These are phyloP conservation scores for Diaporthe ilicicola DNA, from an alignment of 2,329 filamentous ascomycete species.

Conservation along the genomic window DNA sequence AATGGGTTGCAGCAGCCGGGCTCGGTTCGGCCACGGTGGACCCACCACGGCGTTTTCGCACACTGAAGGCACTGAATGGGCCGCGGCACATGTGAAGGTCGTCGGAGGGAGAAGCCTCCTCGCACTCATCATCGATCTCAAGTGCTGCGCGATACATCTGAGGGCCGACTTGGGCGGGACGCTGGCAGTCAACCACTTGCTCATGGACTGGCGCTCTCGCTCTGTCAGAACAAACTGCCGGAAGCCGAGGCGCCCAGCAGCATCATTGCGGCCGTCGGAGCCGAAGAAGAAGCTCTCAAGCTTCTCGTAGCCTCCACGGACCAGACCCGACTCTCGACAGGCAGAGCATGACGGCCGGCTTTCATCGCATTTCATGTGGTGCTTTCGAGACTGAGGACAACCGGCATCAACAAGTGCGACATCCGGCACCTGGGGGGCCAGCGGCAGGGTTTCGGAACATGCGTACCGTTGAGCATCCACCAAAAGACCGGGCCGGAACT, in stretches of 20 bases:
- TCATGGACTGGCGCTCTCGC: slow-evolving; percentile 47
- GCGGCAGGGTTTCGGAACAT: not conserved
- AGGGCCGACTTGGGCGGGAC: slow-evolving; percentile 39
- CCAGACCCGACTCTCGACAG: not conserved
- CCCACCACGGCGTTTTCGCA: not conserved
- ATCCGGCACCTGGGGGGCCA: not conserved
- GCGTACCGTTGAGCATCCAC: slow-evolving; percentile 17
- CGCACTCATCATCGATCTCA: slow-evolving; percentile 18
- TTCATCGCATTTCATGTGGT: slow-evolving; percentile 15
- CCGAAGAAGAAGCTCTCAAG: slow-evolving; percentile 48
- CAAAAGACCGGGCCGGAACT: slow-evolving; percentile 11
- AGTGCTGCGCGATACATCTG: slow-evolving; percentile 28
- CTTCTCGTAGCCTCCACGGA: slow-evolving; percentile 44
- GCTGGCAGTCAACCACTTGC: slow-evolving; percentile 40
- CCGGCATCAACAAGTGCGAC: not conserved
- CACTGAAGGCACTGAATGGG: not conserved
- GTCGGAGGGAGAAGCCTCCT: not conserved
- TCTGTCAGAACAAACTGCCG: slow-evolving; percentile 48
- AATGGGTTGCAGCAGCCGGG: not conserved
- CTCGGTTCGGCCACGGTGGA: not conserved
- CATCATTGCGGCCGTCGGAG: slow-evolving; percentile 33
- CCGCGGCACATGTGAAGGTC: not conserved
- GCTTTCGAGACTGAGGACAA: not conserved
- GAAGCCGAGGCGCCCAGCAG: slow-evolving; percentile 39
- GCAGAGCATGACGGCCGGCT: not conserved